phyloP scores from a whole-genome alignment of 768 basidiomycete species.

The Mycena olivaceomarginata region DNA sequence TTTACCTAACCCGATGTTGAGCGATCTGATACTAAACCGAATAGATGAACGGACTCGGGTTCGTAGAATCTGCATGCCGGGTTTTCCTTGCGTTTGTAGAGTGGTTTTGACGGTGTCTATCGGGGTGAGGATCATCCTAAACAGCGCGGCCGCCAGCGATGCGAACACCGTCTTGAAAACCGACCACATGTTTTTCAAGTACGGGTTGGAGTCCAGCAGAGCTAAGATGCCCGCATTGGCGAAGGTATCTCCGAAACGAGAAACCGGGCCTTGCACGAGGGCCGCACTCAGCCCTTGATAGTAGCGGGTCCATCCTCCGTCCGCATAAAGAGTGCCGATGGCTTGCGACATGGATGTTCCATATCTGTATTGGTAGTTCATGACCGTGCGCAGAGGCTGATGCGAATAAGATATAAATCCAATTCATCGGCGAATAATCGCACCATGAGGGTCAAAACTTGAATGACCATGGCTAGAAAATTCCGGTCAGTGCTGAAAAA shows the following conservation, averaged over 20 bases:
- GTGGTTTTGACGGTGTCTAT: constrained; percentile 98
- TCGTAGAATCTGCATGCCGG: constrained; percentile 79
- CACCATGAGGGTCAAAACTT: constrained; percentile 92
- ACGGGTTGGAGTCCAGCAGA: constrained; percentile 85
- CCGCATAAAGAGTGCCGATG: constrained; percentile 78
- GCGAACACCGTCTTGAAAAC: constrained; percentile 88
- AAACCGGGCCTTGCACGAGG: constrained; percentile 88
- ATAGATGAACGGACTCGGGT: constrained; percentile 69
- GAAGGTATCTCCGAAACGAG: constrained; percentile 96
- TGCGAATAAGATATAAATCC: constrained; percentile 20
- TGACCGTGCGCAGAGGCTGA: constrained; percentile 94
- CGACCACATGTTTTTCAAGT: constrained; percentile 77
- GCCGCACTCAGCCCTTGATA: constrained; percentile 93
- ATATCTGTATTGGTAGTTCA: constrained; percentile 97
- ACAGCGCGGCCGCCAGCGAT: constrained; percentile 85
- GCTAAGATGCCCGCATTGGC: constrained; percentile 96
- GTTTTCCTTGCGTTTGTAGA: constrained; percentile 91
- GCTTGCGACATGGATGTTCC: constrained; percentile 86
- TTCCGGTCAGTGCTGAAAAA: constrained; percentile 10
- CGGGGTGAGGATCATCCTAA: constrained; percentile 94
- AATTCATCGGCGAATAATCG: constrained; percentile 11
- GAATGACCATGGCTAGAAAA: constrained; percentile 91
- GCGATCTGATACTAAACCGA: not conserved
- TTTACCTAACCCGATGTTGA: constrained; percentile 68
- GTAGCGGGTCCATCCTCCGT: constrained; percentile 90